A percentile compares a stretch with the other conserved stretches of the same genome.
Conservation (phyloP, 2,329 filamentous ascomycete species). For the Trichophyton verrucosum region DNA sequence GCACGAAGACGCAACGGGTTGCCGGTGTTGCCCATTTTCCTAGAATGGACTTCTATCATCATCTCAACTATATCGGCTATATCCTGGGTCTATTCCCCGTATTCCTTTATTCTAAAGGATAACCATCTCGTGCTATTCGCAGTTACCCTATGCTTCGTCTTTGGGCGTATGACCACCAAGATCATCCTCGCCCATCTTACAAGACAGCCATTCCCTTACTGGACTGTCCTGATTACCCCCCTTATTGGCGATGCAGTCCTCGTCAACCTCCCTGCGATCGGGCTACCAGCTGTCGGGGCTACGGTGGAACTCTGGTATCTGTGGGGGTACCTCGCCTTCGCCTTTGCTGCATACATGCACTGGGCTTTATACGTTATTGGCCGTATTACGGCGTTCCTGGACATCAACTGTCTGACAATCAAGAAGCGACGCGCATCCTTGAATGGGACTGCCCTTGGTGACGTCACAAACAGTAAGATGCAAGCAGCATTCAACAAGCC, state of each 20-base stretch:
- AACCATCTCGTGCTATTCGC: slow-evolving; percentile 90
- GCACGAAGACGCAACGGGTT: slow-evolving; percentile 61
- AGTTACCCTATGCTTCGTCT: slow-evolving; percentile 89
- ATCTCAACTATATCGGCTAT: slow-evolving; percentile 64
- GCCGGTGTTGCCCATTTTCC: slow-evolving; percentile 68
- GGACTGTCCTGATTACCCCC: slow-evolving; percentile 82
- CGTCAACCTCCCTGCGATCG: slow-evolving; percentile 68
- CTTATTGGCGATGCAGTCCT: slow-evolving; percentile 74
- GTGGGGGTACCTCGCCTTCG: slow-evolving; percentile 70
- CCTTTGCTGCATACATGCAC: slow-evolving; percentile 72
- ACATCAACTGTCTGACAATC: slow-evolving; percentile 91
- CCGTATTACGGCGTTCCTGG: slow-evolving; percentile 80
- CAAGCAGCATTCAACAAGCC: not conserved
- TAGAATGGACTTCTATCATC: slow-evolving; percentile 87
- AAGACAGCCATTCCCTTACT: slow-evolving; percentile 87
- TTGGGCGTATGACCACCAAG: slow-evolving; percentile 96
- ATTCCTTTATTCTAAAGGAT: slow-evolving; percentile 66
- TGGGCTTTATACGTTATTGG: slow-evolving; percentile 89
- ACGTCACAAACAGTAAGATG: not conserved
- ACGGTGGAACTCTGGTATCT: slow-evolving; percentile 67
- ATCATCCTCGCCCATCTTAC: slow-evolving; percentile 95
- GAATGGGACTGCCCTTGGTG: not conserved
- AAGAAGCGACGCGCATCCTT: slow-evolving; percentile 17
- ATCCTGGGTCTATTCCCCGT: slow-evolving; percentile 79
- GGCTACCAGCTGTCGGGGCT: slow-evolving; percentile 54